A percentile compares a stretch with the other conserved stretches of the same genome.
Conservation (phyloP, 352 stramenopile species). For the Thalassiosira hispida region DNA sequence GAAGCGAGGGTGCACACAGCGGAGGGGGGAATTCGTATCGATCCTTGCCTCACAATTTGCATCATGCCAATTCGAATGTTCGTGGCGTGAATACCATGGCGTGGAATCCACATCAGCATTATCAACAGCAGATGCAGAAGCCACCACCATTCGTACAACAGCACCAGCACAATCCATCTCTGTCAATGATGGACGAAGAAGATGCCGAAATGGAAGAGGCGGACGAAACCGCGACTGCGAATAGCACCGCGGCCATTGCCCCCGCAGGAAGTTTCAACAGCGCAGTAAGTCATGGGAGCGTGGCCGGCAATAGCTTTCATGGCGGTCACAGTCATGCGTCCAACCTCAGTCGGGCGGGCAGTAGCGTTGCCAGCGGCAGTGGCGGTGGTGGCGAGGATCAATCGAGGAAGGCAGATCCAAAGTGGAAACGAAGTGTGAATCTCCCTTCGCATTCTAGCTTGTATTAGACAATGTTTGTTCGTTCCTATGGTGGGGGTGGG, state of each 20-base stretch:
- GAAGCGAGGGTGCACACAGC: slow-evolving; percentile 1
- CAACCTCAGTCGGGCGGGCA: neutral
- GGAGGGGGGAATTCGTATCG: slow-evolving; percentile 13
- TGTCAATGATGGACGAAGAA: slow-evolving; percentile 7
- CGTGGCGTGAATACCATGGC: neutral
- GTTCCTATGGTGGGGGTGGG: no score
- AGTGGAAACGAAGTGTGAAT: slow-evolving; percentile 43
- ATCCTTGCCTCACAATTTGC: slow-evolving; percentile 19
- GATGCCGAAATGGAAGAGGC: slow-evolving; percentile 31
- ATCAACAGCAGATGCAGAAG: neutral
- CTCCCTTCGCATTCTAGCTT: slow-evolving; percentile 51
- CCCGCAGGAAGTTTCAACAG: neutral
- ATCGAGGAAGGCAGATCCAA: slow-evolving; percentile 16
- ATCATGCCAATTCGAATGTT: neutral
- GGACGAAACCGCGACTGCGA: neutral
- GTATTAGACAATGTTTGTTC: slow-evolving; percentile 15
- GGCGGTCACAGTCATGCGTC: slow-evolving; percentile 4
- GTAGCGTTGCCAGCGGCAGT: neutral
- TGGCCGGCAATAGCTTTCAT: neutral
- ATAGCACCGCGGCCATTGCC: neutral
- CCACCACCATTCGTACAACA: slow-evolving; percentile 8
- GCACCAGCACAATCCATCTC: slow-evolving; percentile 1
- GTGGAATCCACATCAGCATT: neutral
- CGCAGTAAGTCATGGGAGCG: neutral
- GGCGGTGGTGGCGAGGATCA: neutral